Conservation (phyloP, 108 stramenopile species). For the Mediolabrus comicus region DNA sequence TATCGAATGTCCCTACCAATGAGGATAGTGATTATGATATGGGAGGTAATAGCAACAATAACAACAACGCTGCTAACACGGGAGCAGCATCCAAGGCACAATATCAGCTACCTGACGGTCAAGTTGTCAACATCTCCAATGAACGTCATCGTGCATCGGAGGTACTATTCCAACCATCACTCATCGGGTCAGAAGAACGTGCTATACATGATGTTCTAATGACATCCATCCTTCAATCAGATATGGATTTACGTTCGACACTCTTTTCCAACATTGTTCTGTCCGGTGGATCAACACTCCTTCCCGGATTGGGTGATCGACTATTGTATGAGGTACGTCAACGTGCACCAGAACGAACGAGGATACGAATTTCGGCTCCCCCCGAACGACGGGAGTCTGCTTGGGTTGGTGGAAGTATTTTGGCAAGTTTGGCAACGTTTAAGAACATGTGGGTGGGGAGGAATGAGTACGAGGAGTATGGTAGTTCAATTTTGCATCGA, state of each 20-base stretch:
- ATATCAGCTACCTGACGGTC: constrained; percentile 93
- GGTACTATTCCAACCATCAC: constrained; percentile 90
- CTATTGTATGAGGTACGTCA: constrained; percentile 91
- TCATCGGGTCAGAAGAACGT: constrained; percentile 89
- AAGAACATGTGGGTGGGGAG: constrained; percentile 96
- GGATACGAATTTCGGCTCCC: constrained; percentile 91
- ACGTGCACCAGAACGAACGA: constrained; percentile 76
- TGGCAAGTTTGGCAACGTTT: constrained; percentile 97
- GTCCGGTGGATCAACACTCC: constrained; percentile 92
- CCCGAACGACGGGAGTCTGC: constrained; percentile 87
- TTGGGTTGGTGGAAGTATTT: constrained; percentile 96
- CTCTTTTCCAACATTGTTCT: constrained; percentile 94
- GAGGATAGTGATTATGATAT: constrained; percentile 37
- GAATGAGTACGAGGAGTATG: constrained; percentile 94
- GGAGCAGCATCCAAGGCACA: constrained; percentile 60
- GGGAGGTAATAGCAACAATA: not conserved
- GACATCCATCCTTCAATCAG: constrained; percentile 86
- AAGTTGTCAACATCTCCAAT: constrained; percentile 70
- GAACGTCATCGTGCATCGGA: constrained; percentile 93
- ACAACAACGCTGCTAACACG: not conserved
- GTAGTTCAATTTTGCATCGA: constrained; percentile 78
- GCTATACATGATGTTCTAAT: constrained; percentile 88
- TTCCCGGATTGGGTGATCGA: constrained; percentile 94
- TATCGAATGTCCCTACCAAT: constrained; percentile 60
- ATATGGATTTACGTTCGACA: constrained; percentile 90